A percentile compares a stretch with the other conserved stretches of the same genome.
These are phyloP conservation scores for Friedmanniomyces simplex DNA, from an alignment of 495 filamentous ascomycete genomes.

Conservation along the genomic window DNA sequence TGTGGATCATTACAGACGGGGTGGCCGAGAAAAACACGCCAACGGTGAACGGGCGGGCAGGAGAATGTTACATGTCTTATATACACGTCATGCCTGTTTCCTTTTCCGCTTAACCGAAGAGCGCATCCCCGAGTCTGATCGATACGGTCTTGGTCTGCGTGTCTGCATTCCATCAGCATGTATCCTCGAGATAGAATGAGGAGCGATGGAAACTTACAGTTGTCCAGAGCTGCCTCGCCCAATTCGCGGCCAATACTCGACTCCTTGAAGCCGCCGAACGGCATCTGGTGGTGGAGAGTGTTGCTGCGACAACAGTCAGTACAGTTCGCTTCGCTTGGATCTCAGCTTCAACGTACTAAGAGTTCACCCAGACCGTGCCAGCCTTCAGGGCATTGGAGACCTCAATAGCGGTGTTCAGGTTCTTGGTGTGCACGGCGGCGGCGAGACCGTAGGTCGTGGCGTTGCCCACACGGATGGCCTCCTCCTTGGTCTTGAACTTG, in stretches of 20 bases:
- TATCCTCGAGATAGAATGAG: neutral
- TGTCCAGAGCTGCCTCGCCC: conserved; percentile 81
- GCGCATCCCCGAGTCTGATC: conserved; percentile 52
- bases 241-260: conserved; percentile 90
- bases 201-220: conserved; percentile 45
- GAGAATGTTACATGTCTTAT: too few species aligned
- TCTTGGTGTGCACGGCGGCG: conserved; percentile 82
- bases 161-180: conserved; percentile 3
- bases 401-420: conserved; percentile 86
- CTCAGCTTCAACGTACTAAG: conserved; percentile 48
- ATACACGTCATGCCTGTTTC: too few species aligned
- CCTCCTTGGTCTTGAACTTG: conserved; percentile 86
- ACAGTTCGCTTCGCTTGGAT: too few species aligned
- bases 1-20: too few species aligned
- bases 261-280: conserved; percentile 91
- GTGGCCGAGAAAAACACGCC: too few species aligned
- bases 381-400: conserved; percentile 73
- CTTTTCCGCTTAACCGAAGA: conserved; percentile 39
- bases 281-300: conserved; percentile 64
- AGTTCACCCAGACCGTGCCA: conserved; percentile 85
- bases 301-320: too few species aligned
- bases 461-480: conserved; percentile 75
- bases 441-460: conserved; percentile 78
- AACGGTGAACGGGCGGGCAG: too few species aligned
- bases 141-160: conserved; percentile 59